A percentile compares a stretch with the other conserved stretches of the same genome.
Evolutionary conservation across 805 yeast genomes (phyloP).

Genomic region (Sugiyamaella americana): DNA sequence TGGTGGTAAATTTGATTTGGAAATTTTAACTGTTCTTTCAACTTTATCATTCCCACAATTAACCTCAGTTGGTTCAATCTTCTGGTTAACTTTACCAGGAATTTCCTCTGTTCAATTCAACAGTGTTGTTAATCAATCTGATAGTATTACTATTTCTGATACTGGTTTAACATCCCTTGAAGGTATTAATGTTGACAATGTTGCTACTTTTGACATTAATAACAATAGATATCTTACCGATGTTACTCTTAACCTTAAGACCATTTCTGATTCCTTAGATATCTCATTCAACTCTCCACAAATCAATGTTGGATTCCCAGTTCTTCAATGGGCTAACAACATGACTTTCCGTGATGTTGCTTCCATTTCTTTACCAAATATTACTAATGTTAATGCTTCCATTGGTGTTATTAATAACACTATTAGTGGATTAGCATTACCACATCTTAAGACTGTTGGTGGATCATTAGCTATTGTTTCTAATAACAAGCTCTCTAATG

Average conservation of each 20-base stretch:
- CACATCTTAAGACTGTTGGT: constrained; percentile 60
- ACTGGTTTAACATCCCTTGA: constrained; percentile 35
- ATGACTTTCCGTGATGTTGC: constrained; percentile 76
- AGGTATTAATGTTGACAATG: constrained; percentile 35
- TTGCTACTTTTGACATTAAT: constrained; percentile 57
- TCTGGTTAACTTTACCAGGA: constrained; percentile 82
- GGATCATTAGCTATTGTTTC: constrained; percentile 70
- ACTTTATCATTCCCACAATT: constrained; percentile 71
- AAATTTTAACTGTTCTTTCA: constrained; percentile 58
- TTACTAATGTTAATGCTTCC: constrained; percentile 72
- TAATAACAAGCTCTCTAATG: constrained; percentile 64
- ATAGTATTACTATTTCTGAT: constrained; percentile 47
- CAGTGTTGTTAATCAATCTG: constrained; percentile 66
- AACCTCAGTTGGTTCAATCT: constrained; percentile 73
- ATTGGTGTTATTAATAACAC: constrained; percentile 73
- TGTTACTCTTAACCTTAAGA: constrained; percentile 60
- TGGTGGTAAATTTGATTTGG: constrained; percentile 60
- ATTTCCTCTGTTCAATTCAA: constrained; percentile 62
- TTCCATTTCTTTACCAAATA: constrained; percentile 61
- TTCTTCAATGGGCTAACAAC: constrained; percentile 80
- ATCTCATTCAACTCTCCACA: constrained; percentile 81
- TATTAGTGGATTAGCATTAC: constrained; percentile 35
- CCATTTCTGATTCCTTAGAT: constrained; percentile 68
- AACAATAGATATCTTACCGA: constrained; percentile 73
- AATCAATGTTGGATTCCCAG: constrained; percentile 48